Conservation (phyloP, 495 filamentous ascomycete genomes). For the Aspergillus sclerotioniger region DNA sequence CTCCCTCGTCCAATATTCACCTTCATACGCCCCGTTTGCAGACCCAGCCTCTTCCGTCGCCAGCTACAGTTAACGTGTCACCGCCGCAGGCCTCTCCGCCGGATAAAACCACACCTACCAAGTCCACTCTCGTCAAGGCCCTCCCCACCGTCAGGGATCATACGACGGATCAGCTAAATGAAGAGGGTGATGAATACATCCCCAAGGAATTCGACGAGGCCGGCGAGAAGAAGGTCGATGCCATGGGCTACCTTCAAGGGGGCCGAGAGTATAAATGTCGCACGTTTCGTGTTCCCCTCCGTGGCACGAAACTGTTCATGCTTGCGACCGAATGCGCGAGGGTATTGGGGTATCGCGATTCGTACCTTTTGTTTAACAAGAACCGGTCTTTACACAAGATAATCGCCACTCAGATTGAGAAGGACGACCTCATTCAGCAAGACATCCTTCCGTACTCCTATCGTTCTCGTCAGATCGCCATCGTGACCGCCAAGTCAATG, state of each 20-base stretch:
- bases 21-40: constrained; percentile 80
- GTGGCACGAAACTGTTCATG: constrained; percentile 96
- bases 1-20: constrained; percentile 48
- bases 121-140: constrained; percentile 82
- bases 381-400: constrained; percentile 97
- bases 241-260: constrained; percentile 76
- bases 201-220: constrained; percentile 88
- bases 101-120: constrained; percentile 83
- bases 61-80: constrained; percentile 39
- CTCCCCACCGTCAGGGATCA: constrained; percentile 95
- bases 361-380: constrained; percentile 98
- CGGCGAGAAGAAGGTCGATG: constrained; percentile 89
- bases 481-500: constrained; percentile 98
- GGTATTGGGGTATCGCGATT: constrained; percentile 92
- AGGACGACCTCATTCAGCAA: constrained; percentile 92
- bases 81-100: constrained; percentile 74
- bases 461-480: constrained; percentile 94
- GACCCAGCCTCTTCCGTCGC: constrained; percentile 63
- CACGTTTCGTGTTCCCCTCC: constrained; percentile 87
- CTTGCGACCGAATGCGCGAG: constrained; percentile 96
- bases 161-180: constrained; percentile 91
- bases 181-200: constrained; percentile 93
- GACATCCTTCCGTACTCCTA: constrained; percentile 98
- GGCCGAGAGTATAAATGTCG: constrained; percentile 87
- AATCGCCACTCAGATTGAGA: constrained; percentile 92